Base-by-base conservation (phyloP, 1,284 basidiomycete genomes). In the Peniophora sp. region DNA sequence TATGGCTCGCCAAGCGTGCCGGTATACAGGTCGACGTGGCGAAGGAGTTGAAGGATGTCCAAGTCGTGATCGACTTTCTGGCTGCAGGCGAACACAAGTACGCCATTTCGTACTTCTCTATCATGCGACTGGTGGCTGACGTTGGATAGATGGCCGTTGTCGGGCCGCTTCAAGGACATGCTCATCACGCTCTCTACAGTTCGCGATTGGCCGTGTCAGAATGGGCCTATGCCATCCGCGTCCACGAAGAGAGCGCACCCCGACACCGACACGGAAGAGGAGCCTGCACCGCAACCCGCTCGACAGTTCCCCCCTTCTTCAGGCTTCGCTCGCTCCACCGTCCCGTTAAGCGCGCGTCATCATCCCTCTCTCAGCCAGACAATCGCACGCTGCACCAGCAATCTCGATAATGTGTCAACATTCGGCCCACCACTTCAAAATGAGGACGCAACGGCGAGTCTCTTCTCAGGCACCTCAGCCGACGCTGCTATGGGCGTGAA, bases 31-130 rank as follows among this genome's bases (percentile, higher is more conserved):
- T 62, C 2, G 78, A 84, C 51, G 65, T 74, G 1, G 73, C 72
- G 49, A 74, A 75, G 52, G 78, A 83, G 55, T 74, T 85, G 67
- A 68, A 66, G 35, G 85, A 88, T 58, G 79, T 89, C n/a, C 68
- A 78, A 52, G 79, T 76, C 54, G 84, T 82, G 56, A 73, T 87
- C 64, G 63, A 73, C 8, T 73, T 77, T 2, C 61, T 85, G 24
- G 70, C 73, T 41, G 60, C 62, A 12, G 68, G 72, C 50, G 83
- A 85, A 41, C 8, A 6, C n/a, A 59, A 57, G 57, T 81, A 58
- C 51, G 66, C 57, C 14, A 3, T 44, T 35, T 50, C 48, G 46
- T 41, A 23, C 42, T 56, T 49, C 47, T 49, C 34, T 42, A 47
- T 50, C 51, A 41, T 49, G 52, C 9, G 50, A 46, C 52, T 24